A percentile compares a stretch with the other conserved stretches of the same genome.
Evolutionary conservation across 768 basidiomycete species (phyloP).

Genomic region (Phylloporus sp.): DNA sequence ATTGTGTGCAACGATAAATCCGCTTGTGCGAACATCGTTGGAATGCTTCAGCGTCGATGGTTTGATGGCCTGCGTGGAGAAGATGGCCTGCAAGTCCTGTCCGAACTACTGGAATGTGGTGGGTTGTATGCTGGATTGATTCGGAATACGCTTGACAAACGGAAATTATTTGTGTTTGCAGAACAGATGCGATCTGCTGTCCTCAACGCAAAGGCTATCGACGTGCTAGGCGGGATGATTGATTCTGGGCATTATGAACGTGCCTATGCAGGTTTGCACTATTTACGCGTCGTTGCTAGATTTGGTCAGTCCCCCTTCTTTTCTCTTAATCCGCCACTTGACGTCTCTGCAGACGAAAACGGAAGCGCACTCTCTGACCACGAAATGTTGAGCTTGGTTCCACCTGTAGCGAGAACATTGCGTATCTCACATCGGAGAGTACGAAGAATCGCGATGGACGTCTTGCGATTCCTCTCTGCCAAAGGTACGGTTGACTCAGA

Average conservation of each 20-base stretch:
- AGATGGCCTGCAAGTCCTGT: slow-evolving; percentile 21
- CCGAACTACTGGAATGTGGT: slow-evolving; percentile 19
- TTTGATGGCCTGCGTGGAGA: slow-evolving; percentile 27
- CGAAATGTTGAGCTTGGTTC: slow-evolving; percentile 9
- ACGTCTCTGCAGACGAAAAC: slow-evolving; percentile 3
- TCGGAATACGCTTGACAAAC: not conserved
- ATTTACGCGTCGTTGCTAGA: slow-evolving; percentile 17
- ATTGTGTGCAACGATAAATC: slow-evolving; percentile 4
- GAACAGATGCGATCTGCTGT: slow-evolving; percentile 14
- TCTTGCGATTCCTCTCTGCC: slow-evolving; percentile 10
- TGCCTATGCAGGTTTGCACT: slow-evolving; percentile 20
- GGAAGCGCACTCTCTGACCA: not conserved
- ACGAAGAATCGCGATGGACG: slow-evolving; percentile 14
- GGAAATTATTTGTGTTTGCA: not conserved
- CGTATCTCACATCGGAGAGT: slow-evolving; percentile 12
- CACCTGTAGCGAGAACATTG: slow-evolving; percentile 14
- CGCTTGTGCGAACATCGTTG: slow-evolving; percentile 5
- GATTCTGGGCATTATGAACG: slow-evolving; percentile 1
- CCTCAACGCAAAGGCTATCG: slow-evolving; percentile 12
- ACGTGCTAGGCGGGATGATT: slow-evolving; percentile 15
- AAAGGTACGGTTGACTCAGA: slow-evolving; percentile 5
- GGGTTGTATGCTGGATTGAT: not conserved
- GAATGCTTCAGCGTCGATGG: slow-evolving; percentile 25
- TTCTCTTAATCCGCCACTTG: not conserved
- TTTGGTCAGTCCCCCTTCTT: slow-evolving; percentile 11